Percentiles rank a stretch among this genome's conserved stretches.
Conservation (phyloP, 768 basidiomycete genomes). For the Phlebiopsis gigantea region DNA sequence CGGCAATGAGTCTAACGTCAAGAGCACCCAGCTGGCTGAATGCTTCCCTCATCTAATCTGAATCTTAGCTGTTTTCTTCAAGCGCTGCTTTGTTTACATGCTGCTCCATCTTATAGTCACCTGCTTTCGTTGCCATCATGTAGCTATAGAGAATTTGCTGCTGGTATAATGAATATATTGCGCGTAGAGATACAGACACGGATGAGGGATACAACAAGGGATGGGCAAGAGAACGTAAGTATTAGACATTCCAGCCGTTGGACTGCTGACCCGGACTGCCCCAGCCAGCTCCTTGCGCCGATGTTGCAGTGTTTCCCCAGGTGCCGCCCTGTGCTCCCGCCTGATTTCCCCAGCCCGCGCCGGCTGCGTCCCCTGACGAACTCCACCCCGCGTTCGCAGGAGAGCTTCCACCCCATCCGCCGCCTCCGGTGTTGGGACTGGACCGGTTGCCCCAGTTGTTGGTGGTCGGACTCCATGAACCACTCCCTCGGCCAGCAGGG, state of each 20-base stretch:
- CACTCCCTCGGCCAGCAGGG: slow-evolving; percentile 2
- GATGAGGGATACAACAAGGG: neutral
- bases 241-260: slow-evolving; percentile 29
- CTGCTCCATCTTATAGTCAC: neutral
- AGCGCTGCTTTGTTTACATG: neutral
- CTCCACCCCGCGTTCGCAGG: neutral
- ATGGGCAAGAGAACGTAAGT: neutral
- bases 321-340: slow-evolving; percentile 10
- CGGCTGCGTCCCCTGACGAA: neutral
- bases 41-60: neutral
- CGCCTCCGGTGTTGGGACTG: neutral
- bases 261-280: slow-evolving; percentile 17
- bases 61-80: no score
- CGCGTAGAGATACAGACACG: neutral
- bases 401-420: neutral
- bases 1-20: neutral
- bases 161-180: neutral
- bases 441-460: neutral
- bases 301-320: neutral
- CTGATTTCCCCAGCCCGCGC: neutral
- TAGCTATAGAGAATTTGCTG: neutral
- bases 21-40: neutral
- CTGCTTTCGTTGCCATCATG: neutral
- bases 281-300: slow-evolving; percentile 17
- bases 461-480: slow-evolving; percentile 10